Conservation (phyloP, 345 rosid species). For the Eutrema heterophyllum region DNA sequence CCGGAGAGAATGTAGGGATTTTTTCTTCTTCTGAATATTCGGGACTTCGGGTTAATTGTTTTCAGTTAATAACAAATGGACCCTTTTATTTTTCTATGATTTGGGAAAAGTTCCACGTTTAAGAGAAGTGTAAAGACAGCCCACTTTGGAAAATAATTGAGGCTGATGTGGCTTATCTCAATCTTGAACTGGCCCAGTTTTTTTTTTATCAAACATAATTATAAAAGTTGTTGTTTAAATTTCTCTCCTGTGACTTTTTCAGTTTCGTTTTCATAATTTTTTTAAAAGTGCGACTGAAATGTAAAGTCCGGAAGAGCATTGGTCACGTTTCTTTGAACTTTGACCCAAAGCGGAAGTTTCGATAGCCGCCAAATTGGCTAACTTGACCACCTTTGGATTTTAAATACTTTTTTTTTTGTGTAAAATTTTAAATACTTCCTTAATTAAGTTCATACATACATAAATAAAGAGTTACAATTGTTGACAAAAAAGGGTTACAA, state of each 20-base stretch:
- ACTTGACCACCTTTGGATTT: slow-evolving; percentile 17
- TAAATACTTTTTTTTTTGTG: no score
- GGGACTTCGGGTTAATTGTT: not conserved
- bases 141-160: not conserved
- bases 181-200: not conserved
- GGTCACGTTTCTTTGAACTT: slow-evolving; percentile 17
- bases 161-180: not conserved
- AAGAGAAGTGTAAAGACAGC: not conserved
- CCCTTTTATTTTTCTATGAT: slow-evolving; percentile 4
- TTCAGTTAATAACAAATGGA: not conserved
- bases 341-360: slow-evolving; percentile 18
- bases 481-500: not conserved
- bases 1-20: not conserved
- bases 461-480: not conserved
- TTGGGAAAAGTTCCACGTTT: not conserved
- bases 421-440: not conserved
- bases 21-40: not conserved
- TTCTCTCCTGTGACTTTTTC: not conserved
- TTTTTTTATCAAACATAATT: no score
- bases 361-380: slow-evolving; percentile 25
- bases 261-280: not conserved
- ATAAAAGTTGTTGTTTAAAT: not conserved
- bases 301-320: not conserved
- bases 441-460: not conserved
- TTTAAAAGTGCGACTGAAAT: not conserved